A percentile compares a stretch with the other conserved stretches of the same genome.
Evolutionary conservation across 805 yeast genomes (phyloP).

Genomic region (Ogataea neopini): DNA sequence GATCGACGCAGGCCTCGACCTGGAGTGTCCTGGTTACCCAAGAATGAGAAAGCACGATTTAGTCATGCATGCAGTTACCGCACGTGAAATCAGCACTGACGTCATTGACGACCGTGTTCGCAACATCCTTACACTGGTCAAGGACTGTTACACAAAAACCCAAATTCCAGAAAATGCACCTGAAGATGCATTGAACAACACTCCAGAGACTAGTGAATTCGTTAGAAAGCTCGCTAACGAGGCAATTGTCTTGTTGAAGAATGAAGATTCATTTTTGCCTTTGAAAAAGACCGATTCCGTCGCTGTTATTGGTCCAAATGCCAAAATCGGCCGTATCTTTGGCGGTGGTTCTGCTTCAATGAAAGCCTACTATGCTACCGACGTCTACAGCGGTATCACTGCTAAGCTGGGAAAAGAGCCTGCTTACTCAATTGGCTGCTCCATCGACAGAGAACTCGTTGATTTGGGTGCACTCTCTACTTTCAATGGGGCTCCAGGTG

Average conservation of each 20-base stretch:
- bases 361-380: conserved; percentile 25
- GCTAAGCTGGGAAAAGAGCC: conserved; percentile 27
- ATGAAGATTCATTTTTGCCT: conserved; percentile 49
- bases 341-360: conserved; percentile 66
- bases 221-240: conserved; percentile 50
- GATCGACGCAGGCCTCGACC: conserved; percentile 56
- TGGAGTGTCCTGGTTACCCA: conserved; percentile 71
- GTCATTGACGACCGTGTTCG: conserved; percentile 51
- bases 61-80: conserved; percentile 44
- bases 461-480: conserved; percentile 21
- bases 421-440: conserved; percentile 38
- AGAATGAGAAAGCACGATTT: conserved; percentile 44
- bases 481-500: conserved; percentile 29
- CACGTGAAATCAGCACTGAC: conserved; percentile 43
- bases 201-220: conserved; percentile 47
- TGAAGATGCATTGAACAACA: conserved; percentile 42
- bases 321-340: conserved; percentile 47
- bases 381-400: conserved; percentile 20
- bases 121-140: conserved; percentile 49
- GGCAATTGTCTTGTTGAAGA: conserved; percentile 57
- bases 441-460: conserved; percentile 20
- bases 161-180: conserved; percentile 46
- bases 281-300: conserved; percentile 42
- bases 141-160: conserved; percentile 41
- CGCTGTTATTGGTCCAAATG: conserved; percentile 64